Percentiles rank a stretch among this genome's conserved stretches.
Evolutionary conservation across 2,329 filamentous ascomycete species (phyloP).

Genomic region (Diaporthe humulicola): DNA sequence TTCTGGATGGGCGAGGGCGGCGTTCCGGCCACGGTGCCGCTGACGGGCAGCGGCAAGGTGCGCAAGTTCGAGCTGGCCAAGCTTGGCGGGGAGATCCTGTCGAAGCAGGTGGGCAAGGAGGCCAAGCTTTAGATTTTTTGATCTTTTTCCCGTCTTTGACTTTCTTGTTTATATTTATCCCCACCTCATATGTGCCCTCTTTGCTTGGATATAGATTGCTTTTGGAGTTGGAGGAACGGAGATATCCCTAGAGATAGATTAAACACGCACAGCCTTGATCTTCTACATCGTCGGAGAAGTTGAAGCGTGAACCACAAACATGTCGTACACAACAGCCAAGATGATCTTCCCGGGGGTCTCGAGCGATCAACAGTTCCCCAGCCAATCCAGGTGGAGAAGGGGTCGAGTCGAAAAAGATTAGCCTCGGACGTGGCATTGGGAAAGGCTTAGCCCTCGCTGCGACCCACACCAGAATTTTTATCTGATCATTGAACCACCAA

Average conservation of each 20-base stretch:
- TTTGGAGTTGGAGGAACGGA: conserved; percentile 1
- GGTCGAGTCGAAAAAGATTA: background rate
- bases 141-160: background rate
- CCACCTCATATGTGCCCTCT: background rate
- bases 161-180: background rate
- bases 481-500: conserved; percentile 32
- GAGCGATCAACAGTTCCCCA: background rate
- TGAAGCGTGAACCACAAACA: background rate
- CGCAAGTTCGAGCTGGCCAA: conserved; percentile 75
- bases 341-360: conserved; percentile 12
- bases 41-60: conserved; percentile 81
- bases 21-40: conserved; percentile 67
- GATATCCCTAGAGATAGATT: conserved; percentile 21
- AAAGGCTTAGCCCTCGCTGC: background rate
- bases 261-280: background rate
- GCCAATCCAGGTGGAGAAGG: background rate
- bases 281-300: background rate
- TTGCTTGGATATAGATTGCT: background rate
- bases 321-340: background rate
- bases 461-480: conserved; percentile 34
- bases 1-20: conserved; percentile 79
- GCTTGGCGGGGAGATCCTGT: conserved; percentile 67
- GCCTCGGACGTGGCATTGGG: conserved; percentile 3
- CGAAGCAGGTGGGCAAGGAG: conserved; percentile 57
- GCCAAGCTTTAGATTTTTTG: conserved; percentile 57